Evolutionary conservation across 2,329 filamentous ascomycete genomes (phyloP).

Genomic region (Niveomyces coronatus): DNA sequence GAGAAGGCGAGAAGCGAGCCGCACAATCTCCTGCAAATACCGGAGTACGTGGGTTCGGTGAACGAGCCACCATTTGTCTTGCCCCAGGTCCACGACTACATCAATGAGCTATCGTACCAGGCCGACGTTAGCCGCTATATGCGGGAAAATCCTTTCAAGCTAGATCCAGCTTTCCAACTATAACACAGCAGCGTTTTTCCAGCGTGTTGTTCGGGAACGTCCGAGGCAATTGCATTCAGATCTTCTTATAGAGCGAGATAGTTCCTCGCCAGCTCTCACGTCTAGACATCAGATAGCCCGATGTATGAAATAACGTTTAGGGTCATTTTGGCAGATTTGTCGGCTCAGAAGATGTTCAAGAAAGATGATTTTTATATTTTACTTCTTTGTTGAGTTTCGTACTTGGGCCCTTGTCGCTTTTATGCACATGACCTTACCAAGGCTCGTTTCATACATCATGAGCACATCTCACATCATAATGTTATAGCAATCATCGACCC

Average conservation of each 20-base stretch:
- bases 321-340: too few relatives aligned
- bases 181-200: neutral
- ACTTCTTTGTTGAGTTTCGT: neutral
- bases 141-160: conserved; percentile 36
- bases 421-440: conserved; percentile 4
- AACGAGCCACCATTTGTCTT: conserved; percentile 35
- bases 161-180: conserved; percentile 20
- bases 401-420: too few relatives aligned
- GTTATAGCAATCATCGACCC: conserved; percentile 12
- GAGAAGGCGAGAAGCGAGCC: conserved; percentile 79
- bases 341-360: too few relatives aligned
- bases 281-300: too few relatives aligned
- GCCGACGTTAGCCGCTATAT: conserved; percentile 55
- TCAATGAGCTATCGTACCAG: conserved; percentile 44
- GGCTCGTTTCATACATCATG: conserved; percentile 4
- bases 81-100: conserved; percentile 50
- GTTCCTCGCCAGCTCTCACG: too few relatives aligned
- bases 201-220: too few relatives aligned
- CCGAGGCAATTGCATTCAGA: neutral
- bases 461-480: conserved; percentile 11
- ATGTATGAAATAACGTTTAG: too few relatives aligned
- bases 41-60: conserved; percentile 55
- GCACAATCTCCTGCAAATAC: conserved; percentile 68
- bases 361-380: conserved; percentile 1
- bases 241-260: too few relatives aligned